Base-by-base conservation (phyloP, 1,139 yeast genomes). In the Suhomyces chickasaworum region DNA sequence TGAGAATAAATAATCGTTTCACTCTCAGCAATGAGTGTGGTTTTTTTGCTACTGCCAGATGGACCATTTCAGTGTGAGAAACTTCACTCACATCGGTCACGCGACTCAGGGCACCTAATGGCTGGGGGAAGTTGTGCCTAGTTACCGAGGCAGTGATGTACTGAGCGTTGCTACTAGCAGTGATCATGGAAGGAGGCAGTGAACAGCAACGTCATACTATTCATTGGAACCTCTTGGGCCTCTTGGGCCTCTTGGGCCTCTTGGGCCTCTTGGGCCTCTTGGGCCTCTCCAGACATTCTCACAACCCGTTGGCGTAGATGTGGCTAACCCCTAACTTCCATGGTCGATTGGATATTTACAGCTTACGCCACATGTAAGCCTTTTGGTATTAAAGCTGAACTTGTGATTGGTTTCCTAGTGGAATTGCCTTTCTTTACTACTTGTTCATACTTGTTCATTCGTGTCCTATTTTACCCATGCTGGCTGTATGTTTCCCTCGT, bases 21-120 rank as follows among this genome's bases (percentile, higher is more conserved):
- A 15, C 16, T 35, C 17, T 13, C 31, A 41, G 44, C 44, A 41
- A 36, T 13, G 17, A 35, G 35, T 16, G 33, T 21, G 32, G 32
- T n/a, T 41, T 41, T 41, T 36, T 41, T 41, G 40, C 40, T 36
- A 12, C 37, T 22, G 40, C 16, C 32, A 37, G 44, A 29, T 25
- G 27, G 35, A 23, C 30, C 32, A 12, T 13, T 35, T 10, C 33
- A n/a, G 18, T 12, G 40, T 18, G 40, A 30, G 40, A 27, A 34
- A 9, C 43, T 41, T 41, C 44, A 41, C 44, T 41, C 22, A 41
- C 44, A 41, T 17, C 15, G 40, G 44, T 41, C 40, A 41, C 40
- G 44, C 31, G 44, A 18, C 40, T 17, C 34, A 25, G 42, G 37
- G 37, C 42, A 23, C 42, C 10, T 6, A 29, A 29, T 29, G 7